A percentile compares a stretch with the other conserved stretches of the same genome.
Evolutionary conservation across 331 rosid genomes (phyloP).

Genomic region (Rhamnella rubrinervis): DNA sequence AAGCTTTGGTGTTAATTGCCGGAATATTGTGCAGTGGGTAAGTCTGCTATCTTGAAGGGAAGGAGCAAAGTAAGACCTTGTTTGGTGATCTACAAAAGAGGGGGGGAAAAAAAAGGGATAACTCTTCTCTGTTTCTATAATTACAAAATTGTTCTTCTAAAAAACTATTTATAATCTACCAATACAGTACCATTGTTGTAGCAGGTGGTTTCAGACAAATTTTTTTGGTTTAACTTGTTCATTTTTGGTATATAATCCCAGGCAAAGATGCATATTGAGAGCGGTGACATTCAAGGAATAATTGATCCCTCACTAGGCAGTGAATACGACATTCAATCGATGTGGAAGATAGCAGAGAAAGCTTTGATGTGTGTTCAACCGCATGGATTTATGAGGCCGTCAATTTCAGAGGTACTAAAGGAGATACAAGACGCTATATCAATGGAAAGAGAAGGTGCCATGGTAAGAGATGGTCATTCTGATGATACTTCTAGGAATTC

Average conservation of each 20-base stretch:
- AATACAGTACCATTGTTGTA: too few species aligned
- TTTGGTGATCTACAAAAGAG: not conserved
- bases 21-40: slow-evolving; percentile 93
- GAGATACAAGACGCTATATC: slow-evolving; percentile 91
- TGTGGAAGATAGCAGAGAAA: slow-evolving; percentile 99
- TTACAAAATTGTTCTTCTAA: too few species aligned
- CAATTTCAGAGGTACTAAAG: slow-evolving; percentile 91
- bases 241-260: slow-evolving; percentile 26
- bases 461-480: slow-evolving; percentile 43
- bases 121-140: too few species aligned
- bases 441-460: slow-evolving; percentile 61
- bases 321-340: slow-evolving; percentile 83
- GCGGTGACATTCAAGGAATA: slow-evolving; percentile 92
- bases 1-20: slow-evolving; percentile 82
- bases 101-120: too few species aligned
- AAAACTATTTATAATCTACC: too few species aligned
- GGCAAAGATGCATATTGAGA: slow-evolving; percentile 89
- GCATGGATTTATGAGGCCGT: slow-evolving; percentile 82
- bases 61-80: slow-evolving; percentile 3
- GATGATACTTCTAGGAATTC: slow-evolving; percentile 46
- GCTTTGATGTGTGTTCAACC: slow-evolving; percentile 96
- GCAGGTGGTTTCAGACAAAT: too few species aligned
- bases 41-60: slow-evolving; percentile 25
- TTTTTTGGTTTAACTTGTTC: not conserved
- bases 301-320: slow-evolving; percentile 65